Base-by-base conservation (phyloP, 2,329 filamentous ascomycete genomes). In the Fusarium sp. region DNA sequence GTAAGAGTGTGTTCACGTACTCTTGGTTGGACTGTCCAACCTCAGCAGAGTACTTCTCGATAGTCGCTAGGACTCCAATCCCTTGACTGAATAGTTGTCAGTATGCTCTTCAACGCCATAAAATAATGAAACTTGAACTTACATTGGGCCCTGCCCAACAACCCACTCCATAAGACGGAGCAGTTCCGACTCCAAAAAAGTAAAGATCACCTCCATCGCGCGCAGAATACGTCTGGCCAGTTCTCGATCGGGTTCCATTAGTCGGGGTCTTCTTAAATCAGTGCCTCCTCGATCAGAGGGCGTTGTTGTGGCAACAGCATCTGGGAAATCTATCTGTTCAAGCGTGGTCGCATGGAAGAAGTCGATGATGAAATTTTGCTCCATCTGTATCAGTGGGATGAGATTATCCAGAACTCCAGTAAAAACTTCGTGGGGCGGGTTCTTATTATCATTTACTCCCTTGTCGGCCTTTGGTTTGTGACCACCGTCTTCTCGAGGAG, bases 281-380 rank as follows among this genome's bases (percentile, higher is more conserved):
- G 91, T 91, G 28, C 92, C 91, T 45, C 87, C 87, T 51, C 95
- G 90, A 41, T 91, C 87, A 45, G 91, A 88, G 12, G 95, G 94
- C 30, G 88, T 84, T 5, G 86, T 86, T 5, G 89, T 87, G 26
- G 88, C 86, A 24, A 98, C 92, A 6, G 92, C 88, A 73, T 98
- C 96, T 3, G 92, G 88, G 79, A 98, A 98, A 79, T 98, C 95
- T 22, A 89, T 83, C 39, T 91, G 91, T 77, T 95, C 92, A 33
- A 95, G 86, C 5, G 94, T 97, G n/a, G 92, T 93, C 31, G 96
- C 90, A 77, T 98, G 95, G 87, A 98, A 98, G 81, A 98, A 96
- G 75, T 97, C 94, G n/a, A 97, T 91, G 54, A 98, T 87, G 79
- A 98, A 99, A 79, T 98, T 98, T 81, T 99, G 95, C 82, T 99